Percentiles rank a stretch among this genome's conserved stretches.
phyloP scores from a whole-genome alignment of 2,329 filamentous ascomycete species.

The Trichoderma sp. region DNA sequence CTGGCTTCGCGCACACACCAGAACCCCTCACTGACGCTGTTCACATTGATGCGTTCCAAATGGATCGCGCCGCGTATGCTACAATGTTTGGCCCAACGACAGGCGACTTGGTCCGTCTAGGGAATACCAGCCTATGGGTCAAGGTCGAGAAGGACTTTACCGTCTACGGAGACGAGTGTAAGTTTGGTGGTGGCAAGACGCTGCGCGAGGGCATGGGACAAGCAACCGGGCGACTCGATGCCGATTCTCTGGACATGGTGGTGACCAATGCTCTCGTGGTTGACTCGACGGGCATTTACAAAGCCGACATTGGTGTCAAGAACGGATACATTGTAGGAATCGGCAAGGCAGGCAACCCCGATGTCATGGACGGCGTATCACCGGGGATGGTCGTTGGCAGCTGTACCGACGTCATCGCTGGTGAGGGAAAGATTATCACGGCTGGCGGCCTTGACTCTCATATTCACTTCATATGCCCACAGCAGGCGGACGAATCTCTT shows the following conservation, averaged over 20 bases:
- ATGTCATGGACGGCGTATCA: conserved; percentile 88
- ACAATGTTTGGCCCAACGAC: conserved; percentile 93
- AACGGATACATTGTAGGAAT: conserved; percentile 83
- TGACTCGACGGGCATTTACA: conserved; percentile 91
- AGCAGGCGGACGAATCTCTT: conserved; percentile 82
- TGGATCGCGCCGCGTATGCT: conserved; percentile 78
- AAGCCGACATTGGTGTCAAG: conserved; percentile 94
- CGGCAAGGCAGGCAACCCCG: conserved; percentile 95
- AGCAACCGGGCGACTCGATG: conserved; percentile 72
- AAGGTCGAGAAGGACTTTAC: conserved; percentile 85
- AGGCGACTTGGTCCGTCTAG: conserved; percentile 80
- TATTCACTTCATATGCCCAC: conserved; percentile 93
- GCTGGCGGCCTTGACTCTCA: conserved; percentile 88
- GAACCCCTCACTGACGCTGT: conserved; percentile 60
- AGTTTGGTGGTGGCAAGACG: conserved; percentile 94
- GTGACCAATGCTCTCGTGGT: conserved; percentile 88
- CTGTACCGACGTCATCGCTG: conserved; percentile 89
- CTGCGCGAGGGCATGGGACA: conserved; percentile 95
- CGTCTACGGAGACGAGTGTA: conserved; percentile 87
- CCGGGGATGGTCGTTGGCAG: conserved; percentile 78
- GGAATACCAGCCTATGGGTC: conserved; percentile 85
- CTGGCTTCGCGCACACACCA: conserved; percentile 75
- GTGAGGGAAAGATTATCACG: conserved; percentile 86
- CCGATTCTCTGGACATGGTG: conserved; percentile 77
- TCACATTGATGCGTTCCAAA: conserved; percentile 62